Percentiles rank a stretch among this genome's conserved stretches.
These are phyloP conservation scores for Candida broadrunensis DNA, from an alignment of 805 yeast species.

Conservation along the genomic window DNA sequence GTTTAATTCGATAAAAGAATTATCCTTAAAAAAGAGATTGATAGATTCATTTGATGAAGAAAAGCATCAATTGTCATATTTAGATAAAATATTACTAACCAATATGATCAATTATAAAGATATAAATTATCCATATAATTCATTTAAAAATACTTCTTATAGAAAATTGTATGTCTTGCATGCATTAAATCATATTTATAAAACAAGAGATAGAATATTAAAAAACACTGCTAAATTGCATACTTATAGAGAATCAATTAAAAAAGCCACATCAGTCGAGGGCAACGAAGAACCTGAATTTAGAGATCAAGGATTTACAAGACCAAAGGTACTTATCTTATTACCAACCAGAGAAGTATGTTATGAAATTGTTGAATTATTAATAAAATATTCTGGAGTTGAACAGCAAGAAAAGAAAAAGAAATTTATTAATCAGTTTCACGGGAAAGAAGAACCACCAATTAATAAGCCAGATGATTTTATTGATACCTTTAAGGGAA, in stretches of 20 bases:
- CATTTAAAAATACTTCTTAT: slow-evolving; percentile 50
- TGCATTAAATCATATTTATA: slow-evolving; percentile 75
- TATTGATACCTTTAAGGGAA: slow-evolving; percentile 76
- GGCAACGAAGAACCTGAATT: slow-evolving; percentile 51
- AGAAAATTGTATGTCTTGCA: slow-evolving; percentile 68
- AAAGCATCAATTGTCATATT: slow-evolving; percentile 11
- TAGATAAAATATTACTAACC: slow-evolving; percentile 55
- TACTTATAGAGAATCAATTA: slow-evolving; percentile 37
- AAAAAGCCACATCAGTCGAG: slow-evolving; percentile 35
- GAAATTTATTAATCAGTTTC: slow-evolving; percentile 71
- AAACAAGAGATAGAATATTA: slow-evolving; percentile 82
- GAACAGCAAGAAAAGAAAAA: slow-evolving; percentile 78
- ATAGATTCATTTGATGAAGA: slow-evolving; percentile 18
- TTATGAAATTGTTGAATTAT: slow-evolving; percentile 58
- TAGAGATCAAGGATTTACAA: slow-evolving; percentile 92
- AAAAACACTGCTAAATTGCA: slow-evolving; percentile 66
- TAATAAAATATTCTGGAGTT: slow-evolving; percentile 62
- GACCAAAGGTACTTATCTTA: slow-evolving; percentile 82
- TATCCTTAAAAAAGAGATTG: slow-evolving; percentile 29
- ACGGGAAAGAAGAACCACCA: slow-evolving; percentile 44
- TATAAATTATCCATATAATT: slow-evolving; percentile 55
- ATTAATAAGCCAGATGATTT: slow-evolving; percentile 79
- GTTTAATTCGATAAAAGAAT: slow-evolving; percentile 12
- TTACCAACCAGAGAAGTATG: slow-evolving; percentile 84
- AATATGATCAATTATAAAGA: slow-evolving; percentile 76